Evolutionary conservation across 257 asterid species (phyloP), one percentile per base, ranked within the genome.

Genomic region (Gentiana straminea): DNA sequence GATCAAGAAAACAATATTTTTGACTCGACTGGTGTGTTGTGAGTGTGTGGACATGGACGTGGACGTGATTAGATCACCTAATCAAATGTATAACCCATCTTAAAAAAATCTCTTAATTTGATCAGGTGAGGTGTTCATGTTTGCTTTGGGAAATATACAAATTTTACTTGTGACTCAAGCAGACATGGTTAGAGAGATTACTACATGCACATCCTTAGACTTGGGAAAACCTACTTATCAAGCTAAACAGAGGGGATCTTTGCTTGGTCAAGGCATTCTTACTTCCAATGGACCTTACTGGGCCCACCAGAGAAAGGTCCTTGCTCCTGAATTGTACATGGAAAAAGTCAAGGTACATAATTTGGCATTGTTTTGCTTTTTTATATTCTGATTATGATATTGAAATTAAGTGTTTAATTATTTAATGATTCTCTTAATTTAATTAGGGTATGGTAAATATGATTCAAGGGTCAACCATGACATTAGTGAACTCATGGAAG

Each of bases 201-300:
- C 76, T 1, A 73, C 77, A 2, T 73, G 70, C 72, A 73, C 79
- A 8, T 77, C 82, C 8, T 61, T 73, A 38, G 79, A 77, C 45
- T 61, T 77, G 65, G 83, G 83, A 8, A 77, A 77, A 53, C 77
- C 83, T 3, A 51, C 71, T 1, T 70, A 73, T 68, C 83, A 77
- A 67, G 83, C 75, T 2, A 67, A 9, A 61, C 77, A 77, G 34
- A 60, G 68, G 47, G 24, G 24, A 75, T 36, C 73, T 39, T 70
- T 77, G 53, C 68, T 77, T 12, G 82, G 82, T 33, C 73, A 73
- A 4, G 82, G 82, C 43, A 70, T 77, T 48, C 43, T 77, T n/a
- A 73, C 83, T 10, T 73, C 80, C 34, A 77, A 73, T 15, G 80
- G 83, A 13, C 46, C 66, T 13, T 58, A 59, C 12, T 77, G 80